A percentile compares a stretch with the other conserved stretches of the same genome.
These are phyloP conservation scores for Solanum ahanhuiri DNA, from an alignment of 257 asterid genomes.

Conservation along the genomic window DNA sequence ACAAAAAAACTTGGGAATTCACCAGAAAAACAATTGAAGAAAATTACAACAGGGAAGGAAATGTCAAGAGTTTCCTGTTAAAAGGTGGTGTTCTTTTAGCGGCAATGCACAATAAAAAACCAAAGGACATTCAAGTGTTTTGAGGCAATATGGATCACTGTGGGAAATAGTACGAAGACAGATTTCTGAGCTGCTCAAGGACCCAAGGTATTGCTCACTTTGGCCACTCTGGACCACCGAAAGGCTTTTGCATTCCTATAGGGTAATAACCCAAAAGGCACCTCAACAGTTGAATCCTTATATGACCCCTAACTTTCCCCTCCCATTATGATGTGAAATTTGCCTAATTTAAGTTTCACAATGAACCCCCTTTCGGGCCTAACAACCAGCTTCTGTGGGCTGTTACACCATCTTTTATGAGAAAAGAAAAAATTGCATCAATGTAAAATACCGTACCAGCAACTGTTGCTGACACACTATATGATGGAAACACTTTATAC, in stretches of 20 bases:
- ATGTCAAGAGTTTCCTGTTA: background rate
- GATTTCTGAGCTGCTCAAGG: background rate
- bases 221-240: background rate
- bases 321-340: background rate
- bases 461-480: background rate
- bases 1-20: background rate
- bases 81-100: background rate
- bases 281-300: background rate
- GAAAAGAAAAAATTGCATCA: background rate
- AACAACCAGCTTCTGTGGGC: background rate
- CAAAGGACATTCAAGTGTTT: background rate
- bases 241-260: too few relatives aligned
- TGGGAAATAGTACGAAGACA: background rate
- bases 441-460: slow-evolving; percentile 6
- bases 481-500: background rate
- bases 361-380: background rate
- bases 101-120: background rate
- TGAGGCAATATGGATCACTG: background rate
- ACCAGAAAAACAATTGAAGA: background rate
- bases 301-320: background rate
- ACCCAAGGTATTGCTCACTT: background rate
- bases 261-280: background rate
- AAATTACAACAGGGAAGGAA: background rate
- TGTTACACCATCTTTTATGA: background rate
- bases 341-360: background rate